Conservation (phyloP, 164 flowering plant species). For the Vitis cinerea region DNA sequence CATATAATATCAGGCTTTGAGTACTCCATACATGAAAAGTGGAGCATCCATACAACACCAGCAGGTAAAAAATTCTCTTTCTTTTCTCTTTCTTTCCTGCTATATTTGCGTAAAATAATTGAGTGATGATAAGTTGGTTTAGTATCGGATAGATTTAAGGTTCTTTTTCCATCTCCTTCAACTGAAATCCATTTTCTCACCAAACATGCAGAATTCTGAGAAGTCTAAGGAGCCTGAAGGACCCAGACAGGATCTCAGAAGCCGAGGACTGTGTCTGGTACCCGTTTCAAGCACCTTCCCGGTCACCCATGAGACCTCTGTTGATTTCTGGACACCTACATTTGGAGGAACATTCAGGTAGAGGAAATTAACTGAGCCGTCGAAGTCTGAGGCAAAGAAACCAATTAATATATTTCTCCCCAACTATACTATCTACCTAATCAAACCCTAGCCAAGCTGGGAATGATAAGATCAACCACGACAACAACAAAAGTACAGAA, state of each 20-base stretch:
- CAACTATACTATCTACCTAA: conserved; percentile 7
- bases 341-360: conserved; percentile 72
- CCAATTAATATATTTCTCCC: background rate
- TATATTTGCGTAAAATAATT: too few species aligned
- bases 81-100: background rate
- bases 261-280: conserved; percentile 71
- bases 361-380: conserved; percentile 2
- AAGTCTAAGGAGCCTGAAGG: conserved; percentile 47
- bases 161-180: background rate
- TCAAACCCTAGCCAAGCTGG: conserved; percentile 39
- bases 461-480: conserved; percentile 16
- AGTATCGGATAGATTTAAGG: background rate
- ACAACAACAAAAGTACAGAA: background rate
- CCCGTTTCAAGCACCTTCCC: conserved; percentile 71
- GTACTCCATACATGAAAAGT: conserved; percentile 74
- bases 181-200: background rate
- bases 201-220: conserved; percentile 34
- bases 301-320: conserved; percentile 53
- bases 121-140: too few species aligned
- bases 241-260: conserved; percentile 57
- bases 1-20: conserved; percentile 42
- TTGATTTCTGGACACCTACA: conserved; percentile 76
- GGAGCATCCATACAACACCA: conserved; percentile 57
- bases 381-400: background rate
- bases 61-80: conserved; percentile 32